A percentile compares a stretch with the other conserved stretches of the same genome.
phyloP scores from a whole-genome alignment of 441 rosid species.

The Capsella rubella region DNA sequence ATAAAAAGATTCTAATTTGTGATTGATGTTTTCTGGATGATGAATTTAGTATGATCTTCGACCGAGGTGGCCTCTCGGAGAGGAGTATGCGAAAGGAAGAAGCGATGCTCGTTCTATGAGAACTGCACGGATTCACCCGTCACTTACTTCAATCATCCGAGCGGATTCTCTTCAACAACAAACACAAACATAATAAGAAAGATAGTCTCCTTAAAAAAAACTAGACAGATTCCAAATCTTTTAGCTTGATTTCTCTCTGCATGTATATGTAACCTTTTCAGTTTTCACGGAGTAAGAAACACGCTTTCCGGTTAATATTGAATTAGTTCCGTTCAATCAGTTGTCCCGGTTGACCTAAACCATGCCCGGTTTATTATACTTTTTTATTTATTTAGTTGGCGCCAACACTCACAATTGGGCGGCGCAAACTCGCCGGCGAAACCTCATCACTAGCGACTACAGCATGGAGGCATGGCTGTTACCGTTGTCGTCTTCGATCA shows the following conservation, averaged over 20 bases:
- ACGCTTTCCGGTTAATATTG: conserved; percentile 4
- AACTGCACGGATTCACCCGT: conserved; percentile 82
- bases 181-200: conserved; percentile 27
- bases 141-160: conserved; percentile 84
- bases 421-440: conserved; percentile 33
- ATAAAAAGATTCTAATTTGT: conserved; percentile 21
- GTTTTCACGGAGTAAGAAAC: not conserved
- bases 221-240: not conserved
- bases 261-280: not conserved
- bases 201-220: conserved; percentile 1
- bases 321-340: not conserved
- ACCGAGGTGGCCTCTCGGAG: conserved; percentile 97
- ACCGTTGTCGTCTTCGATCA: conserved; percentile 71
- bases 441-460: conserved; percentile 13
- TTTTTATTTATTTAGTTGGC: not conserved
- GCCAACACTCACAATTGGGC: not conserved
- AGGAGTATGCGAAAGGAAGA: conserved; percentile 85
- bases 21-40: conserved; percentile 27
- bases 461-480: conserved; percentile 66
- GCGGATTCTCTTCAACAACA: conserved; percentile 57
- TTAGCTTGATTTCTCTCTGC: not conserved
- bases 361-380: conserved; percentile 3
- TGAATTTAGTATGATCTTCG: conserved; percentile 76
- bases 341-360: conserved; percentile 18
- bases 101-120: conserved; percentile 86